Evolutionary conservation across 1,284 basidiomycete genomes (phyloP).

Genomic region (Ganoderma multipileum): DNA sequence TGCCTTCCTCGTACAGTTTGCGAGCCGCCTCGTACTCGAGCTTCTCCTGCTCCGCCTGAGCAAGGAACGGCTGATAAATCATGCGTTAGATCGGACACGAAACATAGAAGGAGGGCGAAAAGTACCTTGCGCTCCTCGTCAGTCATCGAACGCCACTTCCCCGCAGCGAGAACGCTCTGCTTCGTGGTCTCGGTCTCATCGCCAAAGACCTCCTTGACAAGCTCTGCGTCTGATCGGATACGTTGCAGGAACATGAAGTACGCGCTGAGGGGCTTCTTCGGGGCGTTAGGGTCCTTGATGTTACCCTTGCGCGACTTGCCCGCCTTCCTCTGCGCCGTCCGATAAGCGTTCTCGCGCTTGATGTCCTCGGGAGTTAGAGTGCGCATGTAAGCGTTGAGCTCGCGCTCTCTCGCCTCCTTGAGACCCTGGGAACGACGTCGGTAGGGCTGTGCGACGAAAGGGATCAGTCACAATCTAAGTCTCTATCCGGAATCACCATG

Average conservation of each 20-base stretch:
- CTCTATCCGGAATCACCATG: conserved; percentile 38
- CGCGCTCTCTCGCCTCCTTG: conserved; percentile 86
- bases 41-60: conserved; percentile 92
- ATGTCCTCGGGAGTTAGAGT: conserved; percentile 95
- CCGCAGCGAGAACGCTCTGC: conserved; percentile 93
- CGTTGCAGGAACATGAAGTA: conserved; percentile 96
- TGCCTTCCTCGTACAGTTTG: conserved; percentile 84
- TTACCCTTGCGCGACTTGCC: conserved; percentile 94
- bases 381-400: conserved; percentile 86
- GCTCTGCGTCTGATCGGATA: conserved; percentile 76
- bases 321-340: conserved; percentile 91
- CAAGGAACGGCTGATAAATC: conserved; percentile 78
- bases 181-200: conserved; percentile 94
- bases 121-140: conserved; percentile 90
- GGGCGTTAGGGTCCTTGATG: conserved; percentile 96
- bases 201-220: conserved; percentile 87
- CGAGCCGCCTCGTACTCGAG: conserved; percentile 87
- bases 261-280: conserved; percentile 93
- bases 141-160: conserved; percentile 90
- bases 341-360: conserved; percentile 91
- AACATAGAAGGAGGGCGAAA: conserved; percentile 16
- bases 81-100: conserved; percentile 16
- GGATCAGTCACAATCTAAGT: conserved; percentile 32
- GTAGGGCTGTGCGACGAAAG: conserved; percentile 66
- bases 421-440: conserved; percentile 82